Conservation (phyloP, 495 filamentous ascomycete genomes). For the Penicillium taxi region DNA sequence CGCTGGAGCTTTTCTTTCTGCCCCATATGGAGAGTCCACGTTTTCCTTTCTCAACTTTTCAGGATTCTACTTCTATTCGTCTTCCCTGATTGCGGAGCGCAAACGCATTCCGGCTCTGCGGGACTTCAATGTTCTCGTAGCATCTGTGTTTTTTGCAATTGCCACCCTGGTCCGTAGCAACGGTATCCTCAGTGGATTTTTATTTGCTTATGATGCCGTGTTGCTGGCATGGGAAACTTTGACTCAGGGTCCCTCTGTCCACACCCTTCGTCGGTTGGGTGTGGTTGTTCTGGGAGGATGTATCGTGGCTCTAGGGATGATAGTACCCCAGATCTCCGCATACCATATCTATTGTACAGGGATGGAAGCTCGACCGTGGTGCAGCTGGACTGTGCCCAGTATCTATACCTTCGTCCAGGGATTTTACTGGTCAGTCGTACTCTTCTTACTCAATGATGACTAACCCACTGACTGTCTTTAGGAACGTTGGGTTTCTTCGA, state of each 20-base stretch:
- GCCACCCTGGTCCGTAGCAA: conserved; percentile 78
- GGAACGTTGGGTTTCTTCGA: conserved; percentile 77
- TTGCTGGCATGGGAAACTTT: conserved; percentile 25
- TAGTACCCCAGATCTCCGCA: conserved; percentile 67
- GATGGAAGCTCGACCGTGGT: conserved; percentile 59
- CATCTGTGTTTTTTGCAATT: conserved; percentile 61
- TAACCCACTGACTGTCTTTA: conserved; percentile 22
- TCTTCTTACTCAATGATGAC: not conserved
- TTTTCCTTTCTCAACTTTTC: conserved; percentile 72
- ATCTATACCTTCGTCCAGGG: conserved; percentile 86
- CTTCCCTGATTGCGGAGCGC: conserved; percentile 35
- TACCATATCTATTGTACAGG: conserved; percentile 61
- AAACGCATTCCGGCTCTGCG: conserved; percentile 16
- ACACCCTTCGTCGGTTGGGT: conserved; percentile 37
- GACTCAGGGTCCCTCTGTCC: conserved; percentile 18
- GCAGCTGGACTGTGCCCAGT: conserved; percentile 59
- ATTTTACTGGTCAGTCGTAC: conserved; percentile 71
- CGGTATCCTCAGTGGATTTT: conserved; percentile 72
- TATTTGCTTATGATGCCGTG: conserved; percentile 55
- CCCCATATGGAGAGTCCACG: conserved; percentile 74
- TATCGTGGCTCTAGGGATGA: conserved; percentile 55
- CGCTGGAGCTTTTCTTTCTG: conserved; percentile 81
- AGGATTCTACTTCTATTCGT: conserved; percentile 64
- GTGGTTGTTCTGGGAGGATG: conserved; percentile 57
- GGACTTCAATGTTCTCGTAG: conserved; percentile 45